Percentiles rank a stretch among this genome's conserved stretches.
These are phyloP conservation scores for Pythium graminicola DNA, from an alignment of 352 stramenopile species.

Conservation along the genomic window DNA sequence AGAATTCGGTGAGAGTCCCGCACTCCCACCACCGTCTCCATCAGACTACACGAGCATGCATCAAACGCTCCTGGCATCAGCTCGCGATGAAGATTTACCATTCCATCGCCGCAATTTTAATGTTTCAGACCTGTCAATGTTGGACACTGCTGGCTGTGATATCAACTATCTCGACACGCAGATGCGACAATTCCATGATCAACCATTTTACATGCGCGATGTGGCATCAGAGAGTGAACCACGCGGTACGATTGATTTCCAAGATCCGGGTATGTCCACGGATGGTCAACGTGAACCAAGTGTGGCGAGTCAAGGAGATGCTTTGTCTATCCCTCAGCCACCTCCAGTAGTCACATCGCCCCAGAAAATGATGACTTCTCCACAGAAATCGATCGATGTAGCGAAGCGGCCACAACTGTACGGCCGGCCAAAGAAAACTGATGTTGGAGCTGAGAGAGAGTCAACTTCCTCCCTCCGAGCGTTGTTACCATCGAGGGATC, in stretches of 20 bases:
- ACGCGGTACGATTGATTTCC: conserved; percentile 19
- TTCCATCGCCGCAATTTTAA: conserved; percentile 36
- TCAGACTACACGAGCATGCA: conserved; percentile 35
- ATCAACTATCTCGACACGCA: conserved; percentile 53
- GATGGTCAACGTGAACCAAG: neutral
- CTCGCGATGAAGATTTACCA: conserved; percentile 22
- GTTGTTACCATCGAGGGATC: neutral
- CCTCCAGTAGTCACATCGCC: conserved; percentile 1
- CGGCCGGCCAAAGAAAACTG: conserved; percentile 13
- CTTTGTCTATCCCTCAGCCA: neutral
- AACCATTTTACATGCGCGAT: conserved; percentile 27
- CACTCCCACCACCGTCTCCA: conserved; percentile 35
- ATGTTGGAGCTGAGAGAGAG: neutral
- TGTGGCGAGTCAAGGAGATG: neutral
- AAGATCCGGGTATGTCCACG: neutral
- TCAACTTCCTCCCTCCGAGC: conserved; percentile 3
- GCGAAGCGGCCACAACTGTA: conserved; percentile 18
- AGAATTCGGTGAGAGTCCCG: conserved; percentile 38
- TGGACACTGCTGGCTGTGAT: conserved; percentile 51
- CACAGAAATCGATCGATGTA: conserved; percentile 8
- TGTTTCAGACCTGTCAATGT: conserved; percentile 30
- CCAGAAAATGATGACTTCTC: conserved; percentile 8
- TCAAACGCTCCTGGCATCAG: conserved; percentile 23
- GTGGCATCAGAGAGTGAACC: neutral
- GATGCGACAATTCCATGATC: conserved; percentile 68